These are phyloP conservation scores for Farysia itapuensis DNA, from an alignment of 1,284 basidiomycete species.

Conservation along the genomic window DNA sequence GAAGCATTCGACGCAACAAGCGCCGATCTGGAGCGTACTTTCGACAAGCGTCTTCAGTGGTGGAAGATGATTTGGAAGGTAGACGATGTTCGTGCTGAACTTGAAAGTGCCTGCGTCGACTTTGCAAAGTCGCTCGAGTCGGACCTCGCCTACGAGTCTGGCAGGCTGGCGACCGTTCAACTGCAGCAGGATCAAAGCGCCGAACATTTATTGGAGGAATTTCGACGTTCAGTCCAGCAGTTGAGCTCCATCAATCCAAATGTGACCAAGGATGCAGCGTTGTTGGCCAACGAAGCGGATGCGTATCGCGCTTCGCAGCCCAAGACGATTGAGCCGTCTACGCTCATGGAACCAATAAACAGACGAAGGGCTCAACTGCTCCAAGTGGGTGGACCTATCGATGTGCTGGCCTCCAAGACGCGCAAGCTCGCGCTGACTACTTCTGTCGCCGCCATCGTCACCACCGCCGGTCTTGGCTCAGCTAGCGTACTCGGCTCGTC, in stretches of 20 bases:
- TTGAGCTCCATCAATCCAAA: conserved; percentile 4
- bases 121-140: conserved; percentile 43
- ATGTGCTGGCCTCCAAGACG: conserved; percentile 29
- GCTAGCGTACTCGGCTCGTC: conserved; percentile 30
- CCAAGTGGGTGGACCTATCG: conserved; percentile 34
- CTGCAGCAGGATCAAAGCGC: conserved; percentile 10
- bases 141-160: conserved; percentile 44
- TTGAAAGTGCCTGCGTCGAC: conserved; percentile 37
- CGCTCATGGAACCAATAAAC: conserved; percentile 38
- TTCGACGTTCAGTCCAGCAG: conserved; percentile 13
- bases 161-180: conserved; percentile 30
- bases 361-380: conserved; percentile 40
- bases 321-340: conserved; percentile 27
- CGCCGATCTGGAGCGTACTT: conserved; percentile 30
- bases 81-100: conserved; percentile 47
- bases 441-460: conserved; percentile 23
- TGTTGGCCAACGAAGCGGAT: conserved; percentile 34
- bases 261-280: conserved; percentile 17
- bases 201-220: conserved; percentile 12
- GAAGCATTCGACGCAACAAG: conserved; percentile 18
- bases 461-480: conserved; percentile 20
- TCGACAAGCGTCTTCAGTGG: conserved; percentile 45
- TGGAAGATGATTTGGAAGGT: conserved; percentile 53
- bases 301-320: conserved; percentile 21
- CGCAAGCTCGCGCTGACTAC: conserved; percentile 31